Conservation (phyloP, 169 alveolate species). For the Eimeria brunetti region DNA sequence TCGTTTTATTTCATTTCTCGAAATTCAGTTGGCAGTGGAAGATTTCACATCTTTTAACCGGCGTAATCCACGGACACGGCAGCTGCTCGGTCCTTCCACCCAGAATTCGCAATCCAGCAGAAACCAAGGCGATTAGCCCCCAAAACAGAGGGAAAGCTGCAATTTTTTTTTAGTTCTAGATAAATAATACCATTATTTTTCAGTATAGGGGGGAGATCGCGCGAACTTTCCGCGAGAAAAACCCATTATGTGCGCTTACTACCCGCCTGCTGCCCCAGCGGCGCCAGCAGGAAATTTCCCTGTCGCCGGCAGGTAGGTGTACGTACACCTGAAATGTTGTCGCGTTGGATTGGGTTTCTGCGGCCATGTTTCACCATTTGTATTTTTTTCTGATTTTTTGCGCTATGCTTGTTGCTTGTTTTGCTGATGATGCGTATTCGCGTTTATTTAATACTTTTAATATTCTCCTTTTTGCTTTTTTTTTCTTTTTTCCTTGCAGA, state of each 20-base stretch:
- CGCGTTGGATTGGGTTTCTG: neutral
- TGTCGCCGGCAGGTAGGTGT: slow-evolving; percentile 23
- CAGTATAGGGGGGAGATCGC: neutral
- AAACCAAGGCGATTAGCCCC: neutral
- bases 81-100: neutral
- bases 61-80: neutral
- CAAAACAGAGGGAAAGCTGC: neutral
- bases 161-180: neutral
- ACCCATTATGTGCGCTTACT: neutral
- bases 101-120: neutral
- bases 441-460: neutral
- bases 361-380: neutral
- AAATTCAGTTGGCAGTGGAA: no score
- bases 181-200: no score
- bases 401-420: neutral
- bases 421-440: neutral
- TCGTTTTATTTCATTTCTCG: neutral
- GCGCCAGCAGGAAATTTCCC: neutral
- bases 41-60: neutral
- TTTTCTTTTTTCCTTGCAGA: neutral
- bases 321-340: neutral
- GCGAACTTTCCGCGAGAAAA: neutral
- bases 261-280: slow-evolving; percentile 8
- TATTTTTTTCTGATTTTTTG: neutral
- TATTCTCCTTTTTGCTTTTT: neutral